Evolutionary conservation across 176 grass and related monocot genomes (phyloP), one percentile per base, ranked within the genome.

Genomic region (Carex littledalei): DNA sequence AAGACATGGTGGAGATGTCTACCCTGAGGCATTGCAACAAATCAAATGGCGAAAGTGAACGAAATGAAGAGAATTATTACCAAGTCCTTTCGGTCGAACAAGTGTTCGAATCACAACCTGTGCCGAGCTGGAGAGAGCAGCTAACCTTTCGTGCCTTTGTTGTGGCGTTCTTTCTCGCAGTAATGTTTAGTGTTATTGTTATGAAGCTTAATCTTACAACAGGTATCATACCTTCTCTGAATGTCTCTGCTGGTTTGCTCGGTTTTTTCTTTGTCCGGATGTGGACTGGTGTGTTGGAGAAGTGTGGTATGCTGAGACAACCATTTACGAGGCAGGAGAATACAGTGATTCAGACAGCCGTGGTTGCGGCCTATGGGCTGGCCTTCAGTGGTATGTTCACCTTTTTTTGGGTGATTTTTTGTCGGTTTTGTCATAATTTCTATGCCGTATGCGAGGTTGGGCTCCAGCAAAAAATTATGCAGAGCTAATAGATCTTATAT

Each of bases 181-280:
- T 91, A 55, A 53, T 94, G 84, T 84, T 97, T 52, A 91, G 77
- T 80, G 45, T 97, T 59, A 94, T 92, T 75, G 87, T 94, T 4
- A 97, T 97, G 92, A 97, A 97, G 90, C 86, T 97, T 22, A 86
- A 81, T 88, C 94, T 97, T 61, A 94, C 94, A 52, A 94, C 92
- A 14, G 92, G 94, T 63, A 89, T 97, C 87, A 89, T 92, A 85
- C 94, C 92, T 2, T 97, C 90, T 56, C 90, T 97, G 80, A 97
- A 97, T 84, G 90, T 92, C 75, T 89, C 89, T 0, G 89, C 94
- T 26, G 85, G 94, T 68, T 86, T 93, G 57, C 89, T 96, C 54
- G 84, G 84, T 49, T 96, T 88, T 89, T 96, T 96, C 89, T 81
- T 90, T 57, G 49, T 91, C 56, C 83, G 81, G 58, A 1, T 80